A percentile compares a stretch with the other conserved stretches of the same genome.
These are phyloP conservation scores for Macrolepiota albuminosa DNA, from an alignment of 768 basidiomycete genomes.

Conservation along the genomic window DNA sequence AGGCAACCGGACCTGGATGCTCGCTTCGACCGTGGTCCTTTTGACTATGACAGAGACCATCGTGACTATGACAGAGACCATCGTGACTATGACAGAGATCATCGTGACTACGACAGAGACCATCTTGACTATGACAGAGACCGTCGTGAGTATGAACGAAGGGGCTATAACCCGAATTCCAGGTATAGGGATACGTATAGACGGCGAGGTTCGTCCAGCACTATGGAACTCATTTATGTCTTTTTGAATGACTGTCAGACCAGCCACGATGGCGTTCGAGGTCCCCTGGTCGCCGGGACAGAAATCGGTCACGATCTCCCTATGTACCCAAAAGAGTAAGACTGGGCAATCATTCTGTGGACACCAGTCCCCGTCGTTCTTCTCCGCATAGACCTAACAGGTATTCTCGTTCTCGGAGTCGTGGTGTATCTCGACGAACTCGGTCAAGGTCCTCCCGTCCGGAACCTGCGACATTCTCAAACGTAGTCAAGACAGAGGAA, in stretches of 20 bases:
- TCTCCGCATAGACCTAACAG: conserved; percentile 9
- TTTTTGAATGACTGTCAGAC: not conserved
- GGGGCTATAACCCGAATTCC: conserved; percentile 10
- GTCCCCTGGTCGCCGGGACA: conserved; percentile 20
- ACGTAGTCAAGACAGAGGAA: not conserved
- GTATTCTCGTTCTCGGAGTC: conserved; percentile 12
- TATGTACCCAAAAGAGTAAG: conserved; percentile 16
- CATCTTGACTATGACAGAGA: conserved; percentile 15
- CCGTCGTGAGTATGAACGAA: conserved; percentile 19
- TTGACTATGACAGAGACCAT: conserved; percentile 18
- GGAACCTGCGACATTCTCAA: conserved; percentile 1
- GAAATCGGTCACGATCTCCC: conserved; percentile 22
- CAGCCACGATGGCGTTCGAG: conserved; percentile 16
- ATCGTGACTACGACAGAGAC: conserved; percentile 18
- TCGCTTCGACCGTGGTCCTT: conserved; percentile 1
- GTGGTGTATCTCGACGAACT: conserved; percentile 5
- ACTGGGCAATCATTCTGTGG: conserved; percentile 25
- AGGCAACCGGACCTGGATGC: conserved; percentile 12
- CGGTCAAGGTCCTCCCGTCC: conserved; percentile 10
- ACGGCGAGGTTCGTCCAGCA: conserved; percentile 12
- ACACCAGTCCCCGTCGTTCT: conserved; percentile 18
- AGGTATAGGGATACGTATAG: conserved; percentile 18
- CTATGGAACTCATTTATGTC: not conserved
- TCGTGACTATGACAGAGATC: conserved; percentile 19
- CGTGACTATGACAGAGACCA: conserved; percentile 18